Evolutionary conservation across 2,329 filamentous ascomycete genomes (phyloP).

Genomic region (Cephalotrichum gorgonifer): DNA sequence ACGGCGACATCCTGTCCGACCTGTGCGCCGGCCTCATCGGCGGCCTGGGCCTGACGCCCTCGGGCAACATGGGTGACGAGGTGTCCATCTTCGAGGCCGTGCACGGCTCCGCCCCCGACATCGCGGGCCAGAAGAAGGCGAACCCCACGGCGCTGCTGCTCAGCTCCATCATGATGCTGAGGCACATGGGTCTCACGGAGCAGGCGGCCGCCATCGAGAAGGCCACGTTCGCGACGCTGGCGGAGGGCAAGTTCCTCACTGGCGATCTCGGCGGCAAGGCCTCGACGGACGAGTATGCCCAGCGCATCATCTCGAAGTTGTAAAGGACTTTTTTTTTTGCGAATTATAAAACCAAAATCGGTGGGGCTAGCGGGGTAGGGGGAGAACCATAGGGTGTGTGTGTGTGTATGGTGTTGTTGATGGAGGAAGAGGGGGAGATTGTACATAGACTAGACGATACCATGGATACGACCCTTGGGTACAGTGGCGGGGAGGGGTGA

Average conservation of each 20-base stretch:
- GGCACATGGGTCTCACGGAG: constrained; percentile 86
- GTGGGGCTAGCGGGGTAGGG: too few species aligned
- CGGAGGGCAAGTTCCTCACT: constrained; percentile 92
- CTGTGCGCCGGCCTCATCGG: constrained; percentile 99
- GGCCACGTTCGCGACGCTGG: constrained; percentile 89
- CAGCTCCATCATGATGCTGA: constrained; percentile 98
- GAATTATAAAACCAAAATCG: constrained; percentile 8
- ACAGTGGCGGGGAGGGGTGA: too few species aligned
- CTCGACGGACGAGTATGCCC: constrained; percentile 90
- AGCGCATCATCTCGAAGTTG: constrained; percentile 71
- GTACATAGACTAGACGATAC: too few species aligned
- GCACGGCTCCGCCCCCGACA: constrained; percentile 93
- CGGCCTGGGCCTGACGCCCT: constrained; percentile 92
- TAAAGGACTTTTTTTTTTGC: too few species aligned
- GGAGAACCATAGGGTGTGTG: too few species aligned
- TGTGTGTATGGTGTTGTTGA: too few species aligned
- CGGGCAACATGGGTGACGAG: constrained; percentile 97
- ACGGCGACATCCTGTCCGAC: constrained; percentile 98
- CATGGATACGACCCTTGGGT: too few species aligned
- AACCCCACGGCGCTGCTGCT: constrained; percentile 96
- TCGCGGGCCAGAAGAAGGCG: constrained; percentile 88
- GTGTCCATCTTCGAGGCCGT: constrained; percentile 99
- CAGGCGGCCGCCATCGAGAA: constrained; percentile 84
- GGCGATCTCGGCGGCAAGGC: constrained; percentile 93
- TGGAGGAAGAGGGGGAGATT: too few species aligned